Base-by-base conservation (phyloP, 2,329 filamentous ascomycete species). In the Lachnellula occidentalis region DNA sequence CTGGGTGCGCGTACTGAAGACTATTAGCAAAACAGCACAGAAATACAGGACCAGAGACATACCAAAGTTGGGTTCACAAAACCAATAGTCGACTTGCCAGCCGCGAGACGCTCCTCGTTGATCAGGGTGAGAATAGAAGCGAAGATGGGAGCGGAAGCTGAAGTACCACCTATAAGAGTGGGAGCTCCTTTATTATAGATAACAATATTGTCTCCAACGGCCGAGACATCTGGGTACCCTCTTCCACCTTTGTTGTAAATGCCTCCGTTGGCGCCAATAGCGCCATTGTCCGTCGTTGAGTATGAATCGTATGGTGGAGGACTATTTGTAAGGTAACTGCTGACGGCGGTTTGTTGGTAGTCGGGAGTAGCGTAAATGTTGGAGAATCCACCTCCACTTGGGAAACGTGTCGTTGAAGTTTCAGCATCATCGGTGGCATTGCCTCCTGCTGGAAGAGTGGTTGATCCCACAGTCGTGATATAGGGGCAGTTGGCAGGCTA, bases 401-500 rank as follows among this genome's bases (percentile, higher is more conserved):
- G 72, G 41, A 73, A 74, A 19, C 72, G 75, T 4, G 73, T 73
- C 15, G 57, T 54, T n/a, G 58, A 55, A 9, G 53, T 51, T 27
- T 60, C 57, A 11, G 51, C 52, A 39, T 59, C 73, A 67, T 58
- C 78, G 74, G n/a, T 76, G 76, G 56, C 57, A 27, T 50, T 61
- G 17, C 41, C 60, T 9, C 54, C 52, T 1, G 72, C 60, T 52
- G 76, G 72, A 50, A 75, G 71, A 59, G 72, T 70, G 1, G 83
- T 84, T 1, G 81, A 84, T 19, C 86, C 86, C 1, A 88, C 79
- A 1, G 78, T 72, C 1, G 86, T 88, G n/a, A 88, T 78, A 67
- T 80, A 88, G 0, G 85, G 86, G 62, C 86, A 89, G 0, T 78
- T 78, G 0, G 78, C 79, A 0, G 86, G 86, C 27, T 31, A 31